phyloP scores from a whole-genome alignment of 164 flowering plant species.

The Amborella trichopoda region DNA sequence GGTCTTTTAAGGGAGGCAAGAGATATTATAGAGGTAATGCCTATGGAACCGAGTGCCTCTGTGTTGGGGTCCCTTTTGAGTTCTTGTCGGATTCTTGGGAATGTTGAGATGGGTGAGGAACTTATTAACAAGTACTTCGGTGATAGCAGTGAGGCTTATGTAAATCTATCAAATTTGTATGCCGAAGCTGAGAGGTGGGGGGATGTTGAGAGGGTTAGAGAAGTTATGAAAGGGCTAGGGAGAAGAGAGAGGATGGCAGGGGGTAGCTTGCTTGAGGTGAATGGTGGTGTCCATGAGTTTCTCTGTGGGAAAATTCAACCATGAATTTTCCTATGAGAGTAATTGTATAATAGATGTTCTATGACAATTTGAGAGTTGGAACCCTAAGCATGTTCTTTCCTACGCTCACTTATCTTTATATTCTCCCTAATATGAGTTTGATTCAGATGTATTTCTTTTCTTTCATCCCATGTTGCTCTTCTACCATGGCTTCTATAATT shows the following conservation, averaged over 20 bases:
- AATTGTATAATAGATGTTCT: too few relatives aligned
- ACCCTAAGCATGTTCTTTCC: too few relatives aligned
- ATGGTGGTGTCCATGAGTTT: constrained; percentile 4
- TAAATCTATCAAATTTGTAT: constrained; percentile 36
- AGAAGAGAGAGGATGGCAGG: constrained; percentile 39
- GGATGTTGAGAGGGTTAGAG: constrained; percentile 25
- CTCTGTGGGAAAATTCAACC: not conserved
- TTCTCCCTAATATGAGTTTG: too few relatives aligned
- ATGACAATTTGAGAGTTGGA: too few relatives aligned
- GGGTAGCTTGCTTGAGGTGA: constrained; percentile 36
- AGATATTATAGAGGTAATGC: constrained; percentile 5
- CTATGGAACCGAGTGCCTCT: not conserved
- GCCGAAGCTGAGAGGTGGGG: constrained; percentile 43
- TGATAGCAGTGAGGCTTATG: constrained; percentile 26
- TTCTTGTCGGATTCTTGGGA: not conserved
- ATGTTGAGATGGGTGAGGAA: constrained; percentile 2
- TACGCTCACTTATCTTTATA: too few relatives aligned
- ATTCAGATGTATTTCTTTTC: too few relatives aligned
- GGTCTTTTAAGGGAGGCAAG: constrained; percentile 7
- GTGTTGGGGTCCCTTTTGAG: not conserved
- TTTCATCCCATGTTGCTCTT: too few relatives aligned
- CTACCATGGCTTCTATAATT: too few relatives aligned
- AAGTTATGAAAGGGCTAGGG: constrained; percentile 25
- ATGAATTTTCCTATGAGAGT: too few relatives aligned
- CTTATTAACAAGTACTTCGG: constrained; percentile 25